Conservation (phyloP, 1,139 yeast species). For the Pichia norvegensis region DNA sequence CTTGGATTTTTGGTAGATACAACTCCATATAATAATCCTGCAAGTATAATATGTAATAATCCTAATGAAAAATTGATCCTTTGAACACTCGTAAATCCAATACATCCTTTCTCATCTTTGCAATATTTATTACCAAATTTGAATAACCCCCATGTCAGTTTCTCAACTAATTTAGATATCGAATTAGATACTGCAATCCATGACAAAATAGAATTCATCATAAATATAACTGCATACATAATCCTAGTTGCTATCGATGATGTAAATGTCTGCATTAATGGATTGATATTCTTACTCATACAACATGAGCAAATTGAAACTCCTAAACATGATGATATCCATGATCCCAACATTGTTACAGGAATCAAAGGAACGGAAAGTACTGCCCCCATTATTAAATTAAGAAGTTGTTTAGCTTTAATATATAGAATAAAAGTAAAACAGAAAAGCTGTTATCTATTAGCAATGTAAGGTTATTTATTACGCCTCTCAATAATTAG, state of each 20-base stretch:
- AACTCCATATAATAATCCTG: slow-evolving; percentile 61
- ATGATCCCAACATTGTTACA: slow-evolving; percentile 52
- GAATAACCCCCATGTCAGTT: slow-evolving; percentile 61
- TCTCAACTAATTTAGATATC: slow-evolving; percentile 67
- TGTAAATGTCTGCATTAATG: slow-evolving; percentile 53
- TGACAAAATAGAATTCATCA: slow-evolving; percentile 72
- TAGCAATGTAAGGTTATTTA: background rate
- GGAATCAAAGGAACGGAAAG: slow-evolving; percentile 65
- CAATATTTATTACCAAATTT: slow-evolving; percentile 53
- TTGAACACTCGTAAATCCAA: slow-evolving; percentile 89
- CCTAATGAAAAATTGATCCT: slow-evolving; percentile 87
- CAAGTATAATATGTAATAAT: slow-evolving; percentile 63
- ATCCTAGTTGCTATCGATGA: slow-evolving; percentile 75
- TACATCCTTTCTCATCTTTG: slow-evolving; percentile 70
- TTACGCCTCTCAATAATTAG: background rate
- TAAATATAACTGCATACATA: slow-evolving; percentile 72
- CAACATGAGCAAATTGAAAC: slow-evolving; percentile 72
- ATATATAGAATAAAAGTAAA: too few relatives aligned
- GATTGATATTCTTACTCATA: slow-evolving; percentile 35
- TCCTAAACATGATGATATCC: slow-evolving; percentile 75
- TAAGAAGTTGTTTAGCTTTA: background rate
- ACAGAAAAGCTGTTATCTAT: background rate
- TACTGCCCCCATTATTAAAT: slow-evolving; percentile 67
- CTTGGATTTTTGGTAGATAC: slow-evolving; percentile 74
- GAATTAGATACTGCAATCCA: slow-evolving; percentile 89